Evolutionary conservation across 805 yeast species (phyloP).

Genomic region (Metschnikowia corniflorae): DNA sequence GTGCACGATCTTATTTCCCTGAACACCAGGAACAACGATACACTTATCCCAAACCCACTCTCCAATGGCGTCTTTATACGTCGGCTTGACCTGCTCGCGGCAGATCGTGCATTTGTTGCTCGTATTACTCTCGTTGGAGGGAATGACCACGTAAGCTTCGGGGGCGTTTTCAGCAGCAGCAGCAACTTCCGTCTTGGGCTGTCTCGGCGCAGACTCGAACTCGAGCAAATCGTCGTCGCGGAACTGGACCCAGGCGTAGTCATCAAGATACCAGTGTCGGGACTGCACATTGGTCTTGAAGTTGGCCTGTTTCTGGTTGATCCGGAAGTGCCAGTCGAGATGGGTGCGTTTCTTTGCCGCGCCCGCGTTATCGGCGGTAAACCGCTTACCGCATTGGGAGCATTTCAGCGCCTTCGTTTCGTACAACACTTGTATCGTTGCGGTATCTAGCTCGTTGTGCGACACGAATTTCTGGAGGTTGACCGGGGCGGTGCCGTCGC

Average conservation of each 20-base stretch:
- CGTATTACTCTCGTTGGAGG: constrained; percentile 55
- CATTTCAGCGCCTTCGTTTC: constrained; percentile 75
- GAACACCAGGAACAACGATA: constrained; percentile 36
- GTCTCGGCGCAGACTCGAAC: constrained; percentile 17
- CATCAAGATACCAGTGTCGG: constrained; percentile 78
- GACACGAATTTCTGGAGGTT: constrained; percentile 37
- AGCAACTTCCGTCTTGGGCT: constrained; percentile 6
- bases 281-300: constrained; percentile 50
- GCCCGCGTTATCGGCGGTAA: constrained; percentile 58
- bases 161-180: background rate
- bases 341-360: constrained; percentile 56
- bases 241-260: constrained; percentile 68
- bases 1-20: constrained; percentile 39
- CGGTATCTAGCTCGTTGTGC: constrained; percentile 31
- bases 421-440: constrained; percentile 42
- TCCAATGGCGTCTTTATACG: constrained; percentile 41
- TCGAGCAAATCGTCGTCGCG: constrained; percentile 57
- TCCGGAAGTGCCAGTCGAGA: constrained; percentile 94
- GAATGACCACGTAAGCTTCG: constrained; percentile 54
- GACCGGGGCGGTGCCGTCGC: background rate
- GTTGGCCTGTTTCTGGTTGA: constrained; percentile 63
- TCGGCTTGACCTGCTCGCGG: constrained; percentile 41
- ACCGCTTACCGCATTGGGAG: constrained; percentile 85
- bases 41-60: constrained; percentile 46
- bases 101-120: constrained; percentile 41